Evolutionary conservation across 306 rosid species (phyloP).

Genomic region (Sechiopsis laciniata): DNA sequence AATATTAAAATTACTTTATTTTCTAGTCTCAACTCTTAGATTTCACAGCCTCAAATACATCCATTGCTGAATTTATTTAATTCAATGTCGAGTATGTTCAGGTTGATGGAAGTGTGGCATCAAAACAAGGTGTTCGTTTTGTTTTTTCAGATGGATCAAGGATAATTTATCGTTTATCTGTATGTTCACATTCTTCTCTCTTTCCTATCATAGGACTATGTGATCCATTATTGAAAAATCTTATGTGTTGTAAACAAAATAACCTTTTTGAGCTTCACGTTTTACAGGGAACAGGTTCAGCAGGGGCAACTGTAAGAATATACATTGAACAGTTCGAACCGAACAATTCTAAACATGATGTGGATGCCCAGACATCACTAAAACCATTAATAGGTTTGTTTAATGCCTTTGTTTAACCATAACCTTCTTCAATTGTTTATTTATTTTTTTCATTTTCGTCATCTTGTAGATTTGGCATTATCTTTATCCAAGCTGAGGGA

Average conservation of each 20-base stretch:
- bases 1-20: constrained; percentile 10
- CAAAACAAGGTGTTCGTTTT: constrained; percentile 92
- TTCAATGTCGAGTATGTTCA: constrained; percentile 22
- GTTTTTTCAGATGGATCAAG: constrained; percentile 93
- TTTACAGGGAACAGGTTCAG: constrained; percentile 92
- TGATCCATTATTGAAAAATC: background rate
- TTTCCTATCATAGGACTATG: constrained; percentile 12
- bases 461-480: constrained; percentile 69
- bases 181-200: constrained; percentile 32
- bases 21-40: background rate
- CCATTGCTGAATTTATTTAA: constrained; percentile 23
- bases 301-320: constrained; percentile 89
- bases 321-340: constrained; percentile 90
- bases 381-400: constrained; percentile 80
- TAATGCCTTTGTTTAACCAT: background rate
- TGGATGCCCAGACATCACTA: constrained; percentile 81
- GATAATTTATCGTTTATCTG: constrained; percentile 91
- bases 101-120: constrained; percentile 86
- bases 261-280: background rate
- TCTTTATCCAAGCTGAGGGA: constrained; percentile 77
- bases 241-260: background rate
- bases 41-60: background rate
- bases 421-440: constrained; percentile 10
- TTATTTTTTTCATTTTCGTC: constrained; percentile 17
- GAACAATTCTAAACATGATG: constrained; percentile 63